Evolutionary conservation across 306 rosid species (phyloP), one percentile per base, ranked within the genome.

Genomic region (Clitoria ternatea): DNA sequence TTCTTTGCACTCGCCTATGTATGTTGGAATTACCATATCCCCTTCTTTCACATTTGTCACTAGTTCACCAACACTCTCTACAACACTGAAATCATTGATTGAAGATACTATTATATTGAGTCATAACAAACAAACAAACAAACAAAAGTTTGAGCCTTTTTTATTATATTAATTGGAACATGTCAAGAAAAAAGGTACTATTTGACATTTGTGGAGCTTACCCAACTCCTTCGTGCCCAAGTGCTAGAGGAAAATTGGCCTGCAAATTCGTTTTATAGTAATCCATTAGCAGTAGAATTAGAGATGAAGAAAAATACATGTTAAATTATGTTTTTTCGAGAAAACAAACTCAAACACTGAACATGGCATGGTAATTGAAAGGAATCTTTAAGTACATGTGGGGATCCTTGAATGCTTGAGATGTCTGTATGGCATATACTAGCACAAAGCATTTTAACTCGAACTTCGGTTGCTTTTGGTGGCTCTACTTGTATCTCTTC

Each of bases 171-270:
- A 4, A 8, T 7, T 2, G 13, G 5, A 9, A 19, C 29, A 49
- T 1, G 15, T 20, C 15, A 13, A 22, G 24, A 18, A 24, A 18
- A 53, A 23, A 61, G 35, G 35, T 13, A 1, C 20, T 45, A 12
- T 15, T 18, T 15, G 6, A n/a, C 33, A 12, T 15, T 18, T 15
- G 6, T 36, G 6, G 52, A 70, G 44, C 70, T 19, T 45, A 84
- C 92, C 92, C 89, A 19, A 87, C 82, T 39, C 92, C 92, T 75
- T 87, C 92, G 13, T 84, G 92, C 5, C 89, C 89, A 20, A 78
- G 72, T 45, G 81, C 87, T 66, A 77, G 56, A 57, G 92, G 92
- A 71, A 61, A 84, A 11, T 33, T 37, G 17, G 61, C 65, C 87
- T 87, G 82, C 52, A 71, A 40, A 2, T 18, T 60, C 17, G 23